A percentile compares a stretch with the other conserved stretches of the same genome.
These are phyloP conservation scores for Paracorniculantispora psalliotae DNA, from an alignment of 2,329 filamentous ascomycete species.

Conservation along the genomic window DNA sequence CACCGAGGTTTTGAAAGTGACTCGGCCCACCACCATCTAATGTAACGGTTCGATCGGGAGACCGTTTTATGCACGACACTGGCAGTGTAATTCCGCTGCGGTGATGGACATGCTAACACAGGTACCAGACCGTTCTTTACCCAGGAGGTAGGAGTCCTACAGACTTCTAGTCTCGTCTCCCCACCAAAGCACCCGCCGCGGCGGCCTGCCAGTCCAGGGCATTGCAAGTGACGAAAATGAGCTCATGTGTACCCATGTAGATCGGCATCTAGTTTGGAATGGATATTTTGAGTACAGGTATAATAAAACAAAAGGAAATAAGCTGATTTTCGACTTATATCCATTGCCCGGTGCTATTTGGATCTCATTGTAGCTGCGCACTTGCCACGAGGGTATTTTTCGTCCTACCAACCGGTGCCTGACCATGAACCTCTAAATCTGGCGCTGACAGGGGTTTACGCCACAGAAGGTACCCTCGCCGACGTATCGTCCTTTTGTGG, in stretches of 20 bases:
- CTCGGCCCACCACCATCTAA: background rate
- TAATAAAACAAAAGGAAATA: background rate
- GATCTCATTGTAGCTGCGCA: background rate
- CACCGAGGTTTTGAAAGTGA: background rate
- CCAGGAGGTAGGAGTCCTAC: background rate
- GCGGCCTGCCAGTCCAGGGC: background rate
- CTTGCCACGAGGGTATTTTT: background rate
- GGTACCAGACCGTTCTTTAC: background rate
- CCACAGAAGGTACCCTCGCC: background rate
- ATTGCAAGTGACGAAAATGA: background rate
- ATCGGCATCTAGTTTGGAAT: background rate
- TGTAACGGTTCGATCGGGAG: background rate
- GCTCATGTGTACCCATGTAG: background rate
- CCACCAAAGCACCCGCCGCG: background rate
- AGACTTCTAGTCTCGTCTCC: background rate
- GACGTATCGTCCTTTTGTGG: background rate
- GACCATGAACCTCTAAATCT: background rate
- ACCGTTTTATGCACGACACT: background rate
- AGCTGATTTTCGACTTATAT: background rate
- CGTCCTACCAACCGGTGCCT: background rate
- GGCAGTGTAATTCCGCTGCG: background rate
- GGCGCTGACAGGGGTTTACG: background rate
- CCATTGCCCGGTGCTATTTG: background rate
- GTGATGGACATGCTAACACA: background rate
- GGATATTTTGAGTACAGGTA: background rate